Evolutionary conservation across 768 basidiomycete species (phyloP), one percentile per base, ranked within the genome.

Genomic region (Lactarius trivialis): DNA sequence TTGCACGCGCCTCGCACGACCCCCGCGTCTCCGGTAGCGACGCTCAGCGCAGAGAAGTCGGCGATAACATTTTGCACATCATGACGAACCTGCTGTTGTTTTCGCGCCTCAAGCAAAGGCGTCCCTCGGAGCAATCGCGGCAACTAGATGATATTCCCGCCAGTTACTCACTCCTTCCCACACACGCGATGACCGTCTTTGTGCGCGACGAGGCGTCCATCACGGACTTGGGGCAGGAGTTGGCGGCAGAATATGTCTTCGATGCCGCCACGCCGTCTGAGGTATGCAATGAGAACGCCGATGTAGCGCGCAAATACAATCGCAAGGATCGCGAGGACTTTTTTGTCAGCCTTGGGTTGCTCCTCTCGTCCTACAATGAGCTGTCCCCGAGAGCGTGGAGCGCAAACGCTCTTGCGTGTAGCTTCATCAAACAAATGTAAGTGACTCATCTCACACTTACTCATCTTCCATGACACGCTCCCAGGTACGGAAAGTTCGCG

Each of bases 11-110:
- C 2, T 83, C 90, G 2, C 79, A 73, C 21, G 88, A 91, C 67
- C 79, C 73, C 9, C 69, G 73, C 21, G 74, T 78, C 3, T 72
- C 73, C 17, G 64, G 74, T 7, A 67, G 72, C 26, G 78, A 79
- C 55, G 70, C 72, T 4, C 77, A 78, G 56, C 77, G 75, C 34
- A 73, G 75, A 12, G 82, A 81, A 56, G 80, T 81, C 45, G 79
- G 78, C 11, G 78, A 82, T 55, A 82, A 83, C 66, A 85, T 88
- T 33, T 70, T 86, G n/a, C 82, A 86, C 15, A 82, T 88, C 63
- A 88, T 90, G 88, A 89, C 88, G 4, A 89, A 88, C 68, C 74
- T 91, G 1, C 76, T 90, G 59, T 83, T 85, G 0, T 78, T 84
- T 59, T 81, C 84, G 14, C 81, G 80, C 60, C 77, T 66, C 24